Evolutionary conservation across 108 stramenopile species (phyloP).

Genomic region (Stephanodiscus minutulus): DNA sequence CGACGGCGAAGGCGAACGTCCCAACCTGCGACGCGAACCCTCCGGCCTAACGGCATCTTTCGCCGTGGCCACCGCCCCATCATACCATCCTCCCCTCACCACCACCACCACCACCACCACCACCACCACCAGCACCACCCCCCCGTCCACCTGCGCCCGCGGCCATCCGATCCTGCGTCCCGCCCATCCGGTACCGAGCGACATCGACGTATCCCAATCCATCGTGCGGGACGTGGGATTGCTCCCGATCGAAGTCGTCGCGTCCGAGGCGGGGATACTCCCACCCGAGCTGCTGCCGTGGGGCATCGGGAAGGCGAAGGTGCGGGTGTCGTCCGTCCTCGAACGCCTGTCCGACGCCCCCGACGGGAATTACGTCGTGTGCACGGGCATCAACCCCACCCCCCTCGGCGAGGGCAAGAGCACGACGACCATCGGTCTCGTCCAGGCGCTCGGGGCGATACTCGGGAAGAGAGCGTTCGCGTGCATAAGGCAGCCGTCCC

Average conservation of each 20-base stretch:
- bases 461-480: conserved; percentile 81
- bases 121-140: conserved; percentile 56
- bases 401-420: conserved; percentile 99
- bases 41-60: not conserved
- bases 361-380: conserved; percentile 96
- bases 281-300: conserved; percentile 92
- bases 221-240: conserved; percentile 86
- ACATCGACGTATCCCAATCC: conserved; percentile 82
- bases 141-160: conserved; percentile 12
- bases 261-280: conserved; percentile 73
- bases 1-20: not conserved
- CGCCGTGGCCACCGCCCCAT: not conserved
- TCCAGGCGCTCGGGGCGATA: conserved; percentile 91
- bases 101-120: no score
- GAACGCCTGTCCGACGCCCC: conserved; percentile 57
- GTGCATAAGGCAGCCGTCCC: conserved; percentile 90
- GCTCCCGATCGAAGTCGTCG: conserved; percentile 70
- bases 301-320: conserved; percentile 96
- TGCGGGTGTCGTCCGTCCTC: conserved; percentile 65
- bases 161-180: conserved; percentile 73
- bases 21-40: not conserved
- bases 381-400: conserved; percentile 99
- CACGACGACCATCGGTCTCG: conserved; percentile 89
- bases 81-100: no score
- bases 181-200: conserved; percentile 76